These are phyloP conservation scores for Gymnopilus dilepis DNA, from an alignment of 768 basidiomycete species.

Conservation along the genomic window DNA sequence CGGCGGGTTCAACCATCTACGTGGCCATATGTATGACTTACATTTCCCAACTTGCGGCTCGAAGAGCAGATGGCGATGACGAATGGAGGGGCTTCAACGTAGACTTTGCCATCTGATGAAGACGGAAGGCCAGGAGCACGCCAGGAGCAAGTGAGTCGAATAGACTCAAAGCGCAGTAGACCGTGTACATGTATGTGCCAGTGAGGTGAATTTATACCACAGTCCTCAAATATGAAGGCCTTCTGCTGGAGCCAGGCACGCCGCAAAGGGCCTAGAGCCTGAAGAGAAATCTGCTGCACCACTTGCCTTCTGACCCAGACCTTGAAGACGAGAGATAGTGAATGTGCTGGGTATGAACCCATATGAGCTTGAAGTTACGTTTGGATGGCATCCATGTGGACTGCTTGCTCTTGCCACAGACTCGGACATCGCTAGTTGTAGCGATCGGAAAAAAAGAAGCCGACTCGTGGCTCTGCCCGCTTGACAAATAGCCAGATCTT, in stretches of 20 bases:
- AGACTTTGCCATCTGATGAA: background rate
- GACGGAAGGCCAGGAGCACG: background rate
- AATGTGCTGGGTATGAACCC: background rate
- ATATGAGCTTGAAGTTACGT: background rate
- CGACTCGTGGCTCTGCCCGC: background rate
- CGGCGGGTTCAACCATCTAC: conserved; percentile 25
- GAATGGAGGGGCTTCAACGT: background rate
- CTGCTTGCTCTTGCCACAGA: background rate
- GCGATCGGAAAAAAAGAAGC: conserved; percentile 1
- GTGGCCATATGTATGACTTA: conserved; percentile 9
- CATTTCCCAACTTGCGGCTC: background rate
- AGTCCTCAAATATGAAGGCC: no score
- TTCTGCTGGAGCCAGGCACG: no score
- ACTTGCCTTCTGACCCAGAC: background rate
- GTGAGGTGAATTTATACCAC: no score
- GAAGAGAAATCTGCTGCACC: background rate
- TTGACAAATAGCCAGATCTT: conserved; percentile 1
- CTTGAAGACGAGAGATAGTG: background rate
- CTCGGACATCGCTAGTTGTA: background rate
- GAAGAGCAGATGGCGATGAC: background rate
- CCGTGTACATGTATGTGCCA: background rate
- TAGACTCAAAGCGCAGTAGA: conserved; percentile 18
- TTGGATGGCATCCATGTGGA: background rate
- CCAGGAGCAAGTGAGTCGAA: background rate
- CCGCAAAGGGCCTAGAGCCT: background rate